Base-by-base conservation (phyloP, 1,139 yeast genomes). In the Geotrichum restrictum region DNA sequence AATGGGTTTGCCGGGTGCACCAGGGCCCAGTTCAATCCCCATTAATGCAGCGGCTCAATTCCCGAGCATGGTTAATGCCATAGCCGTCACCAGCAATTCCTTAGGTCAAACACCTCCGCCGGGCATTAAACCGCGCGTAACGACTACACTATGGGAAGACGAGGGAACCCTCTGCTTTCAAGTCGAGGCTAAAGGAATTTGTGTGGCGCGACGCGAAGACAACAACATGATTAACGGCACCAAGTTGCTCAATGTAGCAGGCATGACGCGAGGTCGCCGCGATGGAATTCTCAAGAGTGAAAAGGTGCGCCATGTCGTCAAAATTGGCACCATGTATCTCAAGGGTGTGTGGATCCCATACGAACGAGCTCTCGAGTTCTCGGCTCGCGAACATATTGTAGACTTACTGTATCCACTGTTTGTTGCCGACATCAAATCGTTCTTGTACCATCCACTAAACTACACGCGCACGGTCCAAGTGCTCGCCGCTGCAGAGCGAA, bases 341-440 rank as follows among this genome's bases (percentile, higher is more conserved):
- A 91, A 91, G 71, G 98, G 98, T 51, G 98, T 89, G 44, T 91
- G 98, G 98, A 88, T 91, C 59, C 97, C 98, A 0, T 89, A 88
- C 68, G 96, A 89, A 61, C 76, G 97, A 51, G 98, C 97, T 0
- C 74, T 86, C 49, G 86, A 88, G 29, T 85, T 89, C 81, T 96
- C 96, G 31, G 89, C 87, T 69, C 77, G 86, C 62, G 96, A 91
- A 70, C 85, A 86, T 45, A 88, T 91, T 57, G 88, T 85, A 36
- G 96, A 89, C 66, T 68, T 84, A 60, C 77, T 91, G 59, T 89
- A 88, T 66, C 97, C 97, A 1, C 75, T 89, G 57, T 88, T 89
- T 70, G 95, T 88, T 24, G 79, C 88, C 58, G 95, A 89, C 66
- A 66, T 79, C 48, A 70, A 71, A 38, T 45, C 55, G 8, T 56